Evolutionary conservation across 2,329 filamentous ascomycete species (phyloP).

Genomic region (Penicillium sp.): DNA sequence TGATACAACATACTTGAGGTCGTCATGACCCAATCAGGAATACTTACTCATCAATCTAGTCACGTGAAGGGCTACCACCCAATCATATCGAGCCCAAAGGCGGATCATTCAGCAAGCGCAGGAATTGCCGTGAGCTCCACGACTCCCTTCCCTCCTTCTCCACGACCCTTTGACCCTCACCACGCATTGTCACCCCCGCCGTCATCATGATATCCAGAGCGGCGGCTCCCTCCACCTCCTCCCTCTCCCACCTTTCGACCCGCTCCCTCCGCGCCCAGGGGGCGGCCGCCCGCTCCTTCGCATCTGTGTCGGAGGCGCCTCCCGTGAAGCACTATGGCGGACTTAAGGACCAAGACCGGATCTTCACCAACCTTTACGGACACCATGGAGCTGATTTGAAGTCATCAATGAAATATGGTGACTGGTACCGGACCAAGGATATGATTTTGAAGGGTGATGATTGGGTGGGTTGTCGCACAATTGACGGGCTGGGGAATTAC

Average conservation of each 20-base stretch:
- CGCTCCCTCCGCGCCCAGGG: slow-evolving; percentile 43
- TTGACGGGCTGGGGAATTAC: background rate
- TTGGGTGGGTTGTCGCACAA: slow-evolving; percentile 57
- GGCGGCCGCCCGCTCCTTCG: slow-evolving; percentile 63
- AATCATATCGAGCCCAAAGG: slow-evolving; percentile 39
- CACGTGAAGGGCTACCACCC: slow-evolving; percentile 33
- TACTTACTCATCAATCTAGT: slow-evolving; percentile 17
- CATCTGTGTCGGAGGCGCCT: slow-evolving; percentile 69
- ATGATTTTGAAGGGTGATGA: slow-evolving; percentile 96
- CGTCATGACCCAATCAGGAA: slow-evolving; percentile 14
- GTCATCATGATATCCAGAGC: slow-evolving; percentile 48
- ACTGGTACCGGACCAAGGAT: slow-evolving; percentile 99
- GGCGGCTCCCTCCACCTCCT: slow-evolving; percentile 44
- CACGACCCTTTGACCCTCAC: slow-evolving; percentile 25
- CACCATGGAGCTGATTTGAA: slow-evolving; percentile 88
- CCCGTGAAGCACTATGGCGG: slow-evolving; percentile 73
- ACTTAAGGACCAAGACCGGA: slow-evolving; percentile 92
- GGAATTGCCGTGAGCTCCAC: slow-evolving; percentile 36
- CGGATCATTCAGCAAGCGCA: slow-evolving; percentile 42
- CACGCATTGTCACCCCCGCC: slow-evolving; percentile 33
- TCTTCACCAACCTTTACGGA: slow-evolving; percentile 98
- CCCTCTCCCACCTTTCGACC: slow-evolving; percentile 41
- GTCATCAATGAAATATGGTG: slow-evolving; percentile 94
- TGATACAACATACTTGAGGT: background rate
- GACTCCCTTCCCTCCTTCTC: slow-evolving; percentile 24